Evolutionary conservation across 345 rosid genomes (phyloP).

Genomic region (Gossypium anomalum): DNA sequence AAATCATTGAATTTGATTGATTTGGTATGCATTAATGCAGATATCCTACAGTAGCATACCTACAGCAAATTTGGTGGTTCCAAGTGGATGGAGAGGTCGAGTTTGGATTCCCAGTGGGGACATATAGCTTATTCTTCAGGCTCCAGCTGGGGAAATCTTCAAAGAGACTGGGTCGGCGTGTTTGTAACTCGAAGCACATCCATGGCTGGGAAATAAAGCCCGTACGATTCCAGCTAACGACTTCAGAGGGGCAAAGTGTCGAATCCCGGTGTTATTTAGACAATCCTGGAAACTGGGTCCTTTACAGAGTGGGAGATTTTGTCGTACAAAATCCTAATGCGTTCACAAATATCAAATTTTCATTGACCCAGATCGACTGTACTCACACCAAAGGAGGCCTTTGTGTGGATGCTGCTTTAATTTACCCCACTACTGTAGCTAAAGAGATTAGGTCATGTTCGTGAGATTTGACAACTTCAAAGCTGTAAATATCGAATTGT

Average conservation of each 20-base stretch:
- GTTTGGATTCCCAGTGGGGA: conserved; percentile 71
- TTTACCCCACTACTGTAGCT: conserved; percentile 45
- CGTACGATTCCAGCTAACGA: conserved; percentile 65
- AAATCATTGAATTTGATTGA: neutral
- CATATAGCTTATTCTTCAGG: conserved; percentile 75
- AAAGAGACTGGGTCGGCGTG: conserved; percentile 66
- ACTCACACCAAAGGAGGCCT: conserved; percentile 97
- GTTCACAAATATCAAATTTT: conserved; percentile 49
- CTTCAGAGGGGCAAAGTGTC: conserved; percentile 64
- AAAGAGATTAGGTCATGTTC: conserved; percentile 38
- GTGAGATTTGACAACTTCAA: neutral
- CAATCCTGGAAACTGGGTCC: conserved; percentile 62
- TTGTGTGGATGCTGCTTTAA: conserved; percentile 60
- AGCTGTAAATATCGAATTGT: conserved; percentile 5
- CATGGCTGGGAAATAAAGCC: conserved; percentile 94
- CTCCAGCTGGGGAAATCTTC: conserved; percentile 61
- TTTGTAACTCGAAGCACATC: conserved; percentile 64
- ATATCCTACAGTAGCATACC: conserved; percentile 70
- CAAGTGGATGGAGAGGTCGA: conserved; percentile 83
- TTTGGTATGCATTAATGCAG: conserved; percentile 23
- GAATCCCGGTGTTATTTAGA: conserved; percentile 46
- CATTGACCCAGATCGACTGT: conserved; percentile 83
- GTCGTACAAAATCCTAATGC: conserved; percentile 33
- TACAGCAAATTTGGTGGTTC: conserved; percentile 96
- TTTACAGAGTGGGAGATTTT: conserved; percentile 76